phyloP scores from a whole-genome alignment of 2,329 filamentous ascomycete species.

The Botrytis sinoallii region DNA sequence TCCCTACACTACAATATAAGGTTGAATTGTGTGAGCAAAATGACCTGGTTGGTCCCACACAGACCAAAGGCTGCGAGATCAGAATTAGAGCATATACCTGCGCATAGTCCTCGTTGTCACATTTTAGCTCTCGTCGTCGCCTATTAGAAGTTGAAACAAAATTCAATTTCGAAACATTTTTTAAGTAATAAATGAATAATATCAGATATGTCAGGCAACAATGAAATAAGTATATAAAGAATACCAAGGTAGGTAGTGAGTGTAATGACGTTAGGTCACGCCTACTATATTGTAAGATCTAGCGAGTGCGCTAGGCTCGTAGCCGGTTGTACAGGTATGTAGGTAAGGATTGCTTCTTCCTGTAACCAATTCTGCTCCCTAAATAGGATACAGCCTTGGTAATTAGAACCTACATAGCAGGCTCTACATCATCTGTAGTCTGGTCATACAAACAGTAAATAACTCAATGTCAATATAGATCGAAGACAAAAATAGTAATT shows the following conservation, averaged over 20 bases:
- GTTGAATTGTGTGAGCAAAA: too few relatives aligned
- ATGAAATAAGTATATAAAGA: background rate
- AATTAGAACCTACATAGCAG: background rate
- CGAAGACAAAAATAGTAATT: background rate
- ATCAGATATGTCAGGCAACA: background rate
- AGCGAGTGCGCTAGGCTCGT: background rate
- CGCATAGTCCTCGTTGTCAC: background rate
- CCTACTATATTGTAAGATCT: background rate
- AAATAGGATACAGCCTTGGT: background rate
- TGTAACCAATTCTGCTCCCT: fast-evolving
- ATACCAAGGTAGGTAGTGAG: background rate
- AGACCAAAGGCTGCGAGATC: background rate
- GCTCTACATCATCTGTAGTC: background rate
- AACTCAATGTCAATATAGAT: background rate
- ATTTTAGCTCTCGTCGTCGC: background rate
- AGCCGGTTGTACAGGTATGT: background rate
- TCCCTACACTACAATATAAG: too few relatives aligned
- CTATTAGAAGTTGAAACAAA: background rate
- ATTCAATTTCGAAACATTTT: background rate
- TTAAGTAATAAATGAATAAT: fast-evolving
- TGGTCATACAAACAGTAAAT: background rate
- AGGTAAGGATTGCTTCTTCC: background rate
- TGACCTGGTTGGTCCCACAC: too few relatives aligned
- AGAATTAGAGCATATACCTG: background rate
- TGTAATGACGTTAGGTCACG: background rate